Conservation (phyloP, 75 land plant genomes). For the Pinus tabuliformis region DNA sequence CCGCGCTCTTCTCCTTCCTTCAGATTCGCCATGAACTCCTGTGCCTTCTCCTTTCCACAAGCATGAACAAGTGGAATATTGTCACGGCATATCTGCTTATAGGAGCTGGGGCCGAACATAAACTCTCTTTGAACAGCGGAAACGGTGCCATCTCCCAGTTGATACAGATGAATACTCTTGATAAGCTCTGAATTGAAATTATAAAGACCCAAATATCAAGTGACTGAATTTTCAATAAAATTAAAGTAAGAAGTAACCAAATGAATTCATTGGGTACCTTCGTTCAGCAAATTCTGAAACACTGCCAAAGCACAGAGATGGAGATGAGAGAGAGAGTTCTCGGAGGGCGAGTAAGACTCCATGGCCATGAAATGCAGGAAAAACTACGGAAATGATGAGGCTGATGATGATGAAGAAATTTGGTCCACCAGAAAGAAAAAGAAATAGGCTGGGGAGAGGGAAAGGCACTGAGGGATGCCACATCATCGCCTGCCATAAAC, state of each 20-base stretch:
- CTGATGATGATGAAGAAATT: not conserved
- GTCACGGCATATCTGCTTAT: not conserved
- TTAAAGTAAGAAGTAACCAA: not conserved
- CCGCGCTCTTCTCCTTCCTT: not conserved
- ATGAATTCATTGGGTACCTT: not conserved
- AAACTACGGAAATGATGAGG: not conserved
- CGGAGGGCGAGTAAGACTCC: not conserved
- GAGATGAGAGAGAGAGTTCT: not conserved
- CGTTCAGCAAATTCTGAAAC: not conserved
- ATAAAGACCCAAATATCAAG: too few species aligned
- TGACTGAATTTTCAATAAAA: too few species aligned
- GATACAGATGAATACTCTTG: not conserved
- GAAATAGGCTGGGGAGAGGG: not conserved
- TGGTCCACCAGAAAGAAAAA: not conserved
- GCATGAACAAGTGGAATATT: too few species aligned
- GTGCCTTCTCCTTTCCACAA: not conserved
- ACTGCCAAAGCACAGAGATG: not conserved
- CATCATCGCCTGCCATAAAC: not conserved
- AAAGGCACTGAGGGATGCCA: not conserved
- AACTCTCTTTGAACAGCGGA: not conserved
- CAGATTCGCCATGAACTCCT: not conserved
- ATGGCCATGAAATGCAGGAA: not conserved
- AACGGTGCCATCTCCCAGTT: not conserved
- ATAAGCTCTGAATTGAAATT: not conserved
- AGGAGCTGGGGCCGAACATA: not conserved